Percentiles rank a stretch among this genome's conserved stretches.
Evolutionary conservation across 1,284 basidiomycete genomes (phyloP).

Genomic region (Bjerkandera adusta): DNA sequence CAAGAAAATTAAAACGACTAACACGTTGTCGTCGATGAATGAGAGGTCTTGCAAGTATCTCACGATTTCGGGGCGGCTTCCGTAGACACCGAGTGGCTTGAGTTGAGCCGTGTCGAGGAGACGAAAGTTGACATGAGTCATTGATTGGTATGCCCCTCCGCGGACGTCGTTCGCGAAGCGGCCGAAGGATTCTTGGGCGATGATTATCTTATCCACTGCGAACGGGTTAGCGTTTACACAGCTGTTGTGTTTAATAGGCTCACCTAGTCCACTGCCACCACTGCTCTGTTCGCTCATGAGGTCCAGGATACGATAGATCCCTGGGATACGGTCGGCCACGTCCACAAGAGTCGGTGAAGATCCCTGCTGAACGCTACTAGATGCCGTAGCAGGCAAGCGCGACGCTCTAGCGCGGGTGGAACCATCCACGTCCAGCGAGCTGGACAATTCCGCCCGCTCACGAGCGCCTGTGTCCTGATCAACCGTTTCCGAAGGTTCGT

Average conservation of each 20-base stretch:
- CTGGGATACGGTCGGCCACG: conserved; percentile 27
- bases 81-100: conserved; percentile 55
- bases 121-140: conserved; percentile 53
- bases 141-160: conserved; percentile 46
- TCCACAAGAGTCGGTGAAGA: too few relatives aligned
- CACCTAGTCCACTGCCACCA: conserved; percentile 32
- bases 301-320: conserved; percentile 51
- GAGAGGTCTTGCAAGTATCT: conserved; percentile 36
- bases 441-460: too few relatives aligned
- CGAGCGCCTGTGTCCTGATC: too few relatives aligned
- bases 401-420: too few relatives aligned
- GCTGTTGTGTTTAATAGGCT: background rate
- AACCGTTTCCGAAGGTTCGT: too few relatives aligned
- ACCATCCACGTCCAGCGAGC: too few relatives aligned
- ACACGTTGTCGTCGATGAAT: conserved; percentile 38
- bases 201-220: conserved; percentile 58
- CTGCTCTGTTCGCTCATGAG: conserved; percentile 48
- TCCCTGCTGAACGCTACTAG: too few relatives aligned
- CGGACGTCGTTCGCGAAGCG: conserved; percentile 42
- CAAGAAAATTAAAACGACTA: too few relatives aligned
- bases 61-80: conserved; percentile 47
- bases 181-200: conserved; percentile 45
- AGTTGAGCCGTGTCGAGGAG: conserved; percentile 40
- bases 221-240: background rate
- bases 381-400: too few relatives aligned